Evolutionary conservation across 495 filamentous ascomycete genomes (phyloP).

Genomic region (Aspergillus homomorphus): DNA sequence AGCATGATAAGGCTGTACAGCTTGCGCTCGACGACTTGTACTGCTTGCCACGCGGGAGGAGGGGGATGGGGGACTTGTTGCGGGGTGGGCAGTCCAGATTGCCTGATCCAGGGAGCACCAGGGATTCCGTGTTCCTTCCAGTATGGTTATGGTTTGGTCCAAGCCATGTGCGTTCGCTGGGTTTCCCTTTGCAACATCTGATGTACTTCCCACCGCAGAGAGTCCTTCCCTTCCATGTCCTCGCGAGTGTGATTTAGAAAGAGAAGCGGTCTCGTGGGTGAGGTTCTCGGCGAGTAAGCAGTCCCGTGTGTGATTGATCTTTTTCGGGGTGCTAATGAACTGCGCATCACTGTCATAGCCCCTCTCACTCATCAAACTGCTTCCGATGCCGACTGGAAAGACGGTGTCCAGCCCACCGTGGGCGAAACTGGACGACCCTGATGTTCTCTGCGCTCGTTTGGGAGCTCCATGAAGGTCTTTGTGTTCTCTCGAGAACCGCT

Average conservation of each 20-base stretch:
- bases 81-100: neutral
- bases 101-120: neutral
- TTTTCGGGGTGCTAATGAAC: slow-evolving; percentile 33
- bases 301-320: slow-evolving; percentile 9
- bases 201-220: slow-evolving; percentile 6
- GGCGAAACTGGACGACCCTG: slow-evolving; percentile 13
- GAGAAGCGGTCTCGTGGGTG: slow-evolving; percentile 10
- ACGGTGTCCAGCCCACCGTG: slow-evolving; percentile 9
- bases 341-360: slow-evolving; percentile 49
- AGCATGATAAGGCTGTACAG: slow-evolving; percentile 14
- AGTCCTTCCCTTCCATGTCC: slow-evolving; percentile 5
- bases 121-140: neutral
- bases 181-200: slow-evolving; percentile 4
- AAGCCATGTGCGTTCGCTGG: neutral
- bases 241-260: slow-evolving; percentile 11
- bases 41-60: slow-evolving; percentile 10
- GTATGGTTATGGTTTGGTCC: neutral
- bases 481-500: slow-evolving; percentile 35
- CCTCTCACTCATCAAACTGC: slow-evolving; percentile 41
- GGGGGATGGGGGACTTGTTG: neutral
- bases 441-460: slow-evolving; percentile 10
- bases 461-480: slow-evolving; percentile 16
- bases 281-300: slow-evolving; percentile 1
- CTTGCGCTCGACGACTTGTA: slow-evolving; percentile 5
- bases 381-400: slow-evolving; percentile 23